Evolutionary conservation across 495 filamentous ascomycete species (phyloP), one percentile per base, ranked within the genome.

Genomic region (Cercophora samala): DNA sequence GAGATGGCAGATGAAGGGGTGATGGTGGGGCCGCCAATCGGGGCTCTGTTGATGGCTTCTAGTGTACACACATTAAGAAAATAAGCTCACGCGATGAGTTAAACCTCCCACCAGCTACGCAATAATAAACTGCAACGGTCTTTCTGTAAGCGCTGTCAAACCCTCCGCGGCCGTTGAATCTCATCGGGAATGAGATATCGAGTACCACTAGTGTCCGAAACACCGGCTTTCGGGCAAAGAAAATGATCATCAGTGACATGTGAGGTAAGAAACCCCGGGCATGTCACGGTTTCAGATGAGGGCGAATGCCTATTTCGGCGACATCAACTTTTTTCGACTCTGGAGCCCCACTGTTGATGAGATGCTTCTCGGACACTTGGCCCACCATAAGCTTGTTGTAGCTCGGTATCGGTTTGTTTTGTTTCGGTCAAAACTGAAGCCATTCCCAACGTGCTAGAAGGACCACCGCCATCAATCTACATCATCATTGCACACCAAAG

Each of bases 11-110:
- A 21, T 46, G 42, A 26, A 19, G 37, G 37, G 23, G 29, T 21
- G 29, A 46, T 3, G 32, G 54, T 65, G 64, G 64, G 26, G 37
- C 29, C 37, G 18, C 63, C 63, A 58, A 59, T 64, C 54, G 46
- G 19, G 32, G 60, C 37, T 22, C 32, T 23, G 9, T n/a, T 1
- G 23, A 62, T 1, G 15, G 17, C 60, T 22, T 18, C 5, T 52
- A 9, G n/a, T n/a, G n/a, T n/a, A n/a, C n/a, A n/a, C n/a, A n/a
- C n/a, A n/a, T n/a, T n/a, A 23, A 26, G 19, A 65, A 65, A 46
- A 60, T 60, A 65, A 62, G 60, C 60, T 62, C 37, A 46, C 37
- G 13, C 13, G 37, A 11, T 46, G 37, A 46, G 15, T 17, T 46
- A 46, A 18, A 46, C 3, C 11, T 18, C 37, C 2, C 37, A 8